Evolutionary conservation across 2,329 filamentous ascomycete genomes (phyloP), one percentile per base, ranked within the genome.

Genomic region (Stagonosporopsis chrysanthemi): DNA sequence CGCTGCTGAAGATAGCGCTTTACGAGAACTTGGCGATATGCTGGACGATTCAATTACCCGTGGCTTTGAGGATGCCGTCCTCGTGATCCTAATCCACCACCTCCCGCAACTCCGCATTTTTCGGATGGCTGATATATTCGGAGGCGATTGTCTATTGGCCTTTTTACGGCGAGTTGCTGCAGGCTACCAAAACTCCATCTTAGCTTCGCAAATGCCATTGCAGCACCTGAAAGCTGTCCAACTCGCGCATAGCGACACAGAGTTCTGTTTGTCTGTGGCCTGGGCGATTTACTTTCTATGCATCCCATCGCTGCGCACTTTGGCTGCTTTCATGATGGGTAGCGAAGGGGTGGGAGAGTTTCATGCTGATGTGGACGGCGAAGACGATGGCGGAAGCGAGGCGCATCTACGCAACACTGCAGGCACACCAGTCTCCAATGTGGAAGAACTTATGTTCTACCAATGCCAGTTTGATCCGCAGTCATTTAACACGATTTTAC

Each of bases 41-140:
- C 15, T 26, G 26, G n/a, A n/a, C 35, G 1, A 36, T 0, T 8
- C 14, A 14, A 19, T 43, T 3, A n/a, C 11, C 15, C 17, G 42
- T 4, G 36, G 31, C 7, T 23, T 52, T 23, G 46, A 63, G 31
- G 35, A 40, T 11, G 40, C 45, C 6, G 53, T 63, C n/a, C 22
- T 61, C 6, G 39, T 52, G 6, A 38, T 67, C 15, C 24, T 67
- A 24, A 29, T 64, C 35, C 61, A 67, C 22, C 19, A 66, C 33
- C 46, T 58, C 23, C 23, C 40, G n/a, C 40, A 43, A 17, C 24
- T 43, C 8, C 40, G 40, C 9, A 12, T 33, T 31, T 52, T 67
- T 9, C 51, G 56, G 17, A 50, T 64, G 44, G 61, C 61, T 4
- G 54, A 51, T 6, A 52, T 8, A 33, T 3, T 26, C 14, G 56